phyloP scores from a whole-genome alignment of 768 basidiomycete species.

The Boletus eberwhitei region DNA sequence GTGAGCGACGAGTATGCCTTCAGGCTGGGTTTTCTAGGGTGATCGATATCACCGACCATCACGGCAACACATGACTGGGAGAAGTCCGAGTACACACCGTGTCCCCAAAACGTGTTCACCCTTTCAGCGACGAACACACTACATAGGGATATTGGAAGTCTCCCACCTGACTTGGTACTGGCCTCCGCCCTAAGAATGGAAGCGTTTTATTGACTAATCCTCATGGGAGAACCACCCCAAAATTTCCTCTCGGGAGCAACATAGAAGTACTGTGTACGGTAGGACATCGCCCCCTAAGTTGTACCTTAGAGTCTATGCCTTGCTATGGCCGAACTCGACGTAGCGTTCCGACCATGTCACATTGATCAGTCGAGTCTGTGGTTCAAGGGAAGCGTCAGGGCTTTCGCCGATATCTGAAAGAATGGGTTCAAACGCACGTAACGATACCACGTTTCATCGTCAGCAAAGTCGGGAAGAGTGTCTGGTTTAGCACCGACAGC shows the following conservation, averaged over 20 bases:
- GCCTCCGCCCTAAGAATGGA: neutral
- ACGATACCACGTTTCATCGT: conserved; percentile 35
- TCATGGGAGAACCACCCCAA: neutral
- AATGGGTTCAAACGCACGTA: conserved; percentile 19
- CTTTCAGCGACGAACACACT: neutral
- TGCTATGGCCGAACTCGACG: conserved; percentile 18
- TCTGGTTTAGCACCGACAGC: conserved; percentile 24
- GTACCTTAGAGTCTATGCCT: neutral
- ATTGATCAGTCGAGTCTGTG: conserved; percentile 19
- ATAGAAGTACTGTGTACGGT: neutral
- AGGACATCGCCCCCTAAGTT: neutral
- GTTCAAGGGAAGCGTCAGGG: neutral
- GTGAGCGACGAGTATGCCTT: neutral
- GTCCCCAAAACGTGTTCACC: conserved; percentile 16
- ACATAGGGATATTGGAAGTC: neutral
- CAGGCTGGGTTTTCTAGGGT: neutral
- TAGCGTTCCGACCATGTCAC: conserved; percentile 27
- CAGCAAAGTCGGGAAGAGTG: conserved; percentile 33
- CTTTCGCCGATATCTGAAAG: neutral
- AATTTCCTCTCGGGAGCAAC: neutral
- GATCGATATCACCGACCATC: neutral
- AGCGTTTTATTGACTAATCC: neutral
- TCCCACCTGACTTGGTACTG: neutral
- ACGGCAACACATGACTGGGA: neutral
- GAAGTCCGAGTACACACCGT: neutral